Percentiles rank a stretch among this genome's conserved stretches.
phyloP scores from a whole-genome alignment of 352 stramenopile species.

The Pythium diclinum region DNA sequence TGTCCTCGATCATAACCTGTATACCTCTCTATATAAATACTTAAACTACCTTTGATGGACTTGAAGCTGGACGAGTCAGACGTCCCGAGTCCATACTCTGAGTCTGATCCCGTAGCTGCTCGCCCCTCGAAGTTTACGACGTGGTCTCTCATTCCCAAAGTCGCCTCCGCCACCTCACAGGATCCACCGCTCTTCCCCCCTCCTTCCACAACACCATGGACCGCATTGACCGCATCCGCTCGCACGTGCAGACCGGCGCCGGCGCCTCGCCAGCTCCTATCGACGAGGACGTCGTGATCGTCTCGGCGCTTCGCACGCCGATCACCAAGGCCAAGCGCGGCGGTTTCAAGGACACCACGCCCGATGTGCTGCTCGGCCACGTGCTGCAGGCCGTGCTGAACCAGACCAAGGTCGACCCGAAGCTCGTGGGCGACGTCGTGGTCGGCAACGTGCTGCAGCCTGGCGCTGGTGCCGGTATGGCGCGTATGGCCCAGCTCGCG shows the following conservation, averaged over 20 bases:
- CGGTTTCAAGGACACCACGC: slow-evolving; percentile 91
- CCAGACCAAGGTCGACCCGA: slow-evolving; percentile 76
- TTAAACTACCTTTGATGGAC: not conserved
- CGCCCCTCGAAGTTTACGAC: slow-evolving; percentile 6
- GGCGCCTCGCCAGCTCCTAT: slow-evolving; percentile 15
- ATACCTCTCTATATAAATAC: not conserved
- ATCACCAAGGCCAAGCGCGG: slow-evolving; percentile 86
- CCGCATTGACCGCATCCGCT: slow-evolving; percentile 71
- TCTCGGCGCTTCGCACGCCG: slow-evolving; percentile 79
- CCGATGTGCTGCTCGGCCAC: slow-evolving; percentile 86
- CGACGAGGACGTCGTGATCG: slow-evolving; percentile 84
- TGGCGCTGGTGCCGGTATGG: slow-evolving; percentile 69
- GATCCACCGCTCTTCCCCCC: slow-evolving; percentile 3
- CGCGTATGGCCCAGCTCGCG: slow-evolving; percentile 77
- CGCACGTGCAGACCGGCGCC: slow-evolving; percentile 47
- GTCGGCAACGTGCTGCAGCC: slow-evolving; percentile 86
- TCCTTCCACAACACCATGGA: slow-evolving; percentile 37
- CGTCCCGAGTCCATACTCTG: not conserved
- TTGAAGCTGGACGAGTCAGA: slow-evolving; percentile 4
- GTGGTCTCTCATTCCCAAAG: not conserved
- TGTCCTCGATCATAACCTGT: not conserved
- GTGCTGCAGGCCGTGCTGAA: slow-evolving; percentile 82
- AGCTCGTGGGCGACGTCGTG: slow-evolving; percentile 74
- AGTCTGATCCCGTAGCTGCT: slow-evolving; percentile 4
- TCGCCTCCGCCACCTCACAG: slow-evolving; percentile 1